Evolutionary conservation across 371 early-diverging fungal genomes (phyloP), one percentile per base, ranked within the genome.

Genomic region (Dinochytrium kinnereticum): DNA sequence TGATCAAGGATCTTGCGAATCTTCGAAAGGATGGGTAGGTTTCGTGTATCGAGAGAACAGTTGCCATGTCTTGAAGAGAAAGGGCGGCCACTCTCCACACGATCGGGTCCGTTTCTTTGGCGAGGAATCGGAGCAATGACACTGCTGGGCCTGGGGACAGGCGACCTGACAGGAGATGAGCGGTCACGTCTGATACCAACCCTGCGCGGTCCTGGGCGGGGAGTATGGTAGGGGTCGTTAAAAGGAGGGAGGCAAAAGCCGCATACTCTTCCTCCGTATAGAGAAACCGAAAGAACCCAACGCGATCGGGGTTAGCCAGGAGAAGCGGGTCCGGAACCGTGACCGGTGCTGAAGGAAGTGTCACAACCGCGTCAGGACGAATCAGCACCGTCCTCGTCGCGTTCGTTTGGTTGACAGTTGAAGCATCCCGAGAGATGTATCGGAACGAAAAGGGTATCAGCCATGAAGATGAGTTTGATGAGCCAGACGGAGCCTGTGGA

Each of bases 171-270:
- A 70, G 59, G 31, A 59, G 57, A 26, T 70, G 33, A 5, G 75
- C 67, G 49, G 64, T 59, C 53, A 59, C 17, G 38, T 75, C 75
- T 19, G 59, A 34, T 0, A 75, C 57, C 36, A 75, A 65, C 26
- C 75, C 75, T 13, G 75, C 75, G 30, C 75, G 70, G 30, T 70
- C 75, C 19, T 55, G 50, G 19, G 71, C 51, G 2, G n/a, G 30
- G 19, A 75, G n/a, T 1, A 50, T 28, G 24, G 30, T 33, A 26
- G 3, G 66, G 64, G 34, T 19, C 28, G 39, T 7, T 24, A 2
- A 15, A 31, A 75, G 24, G 1, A 44, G 49, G 19, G 44, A 19
- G 36, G 7, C 10, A 13, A 40, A 66, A 3, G 67, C 15, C 44
- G 19, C 28, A 7, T 26, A 66, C 28, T 17, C 3, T 10, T 21